These are phyloP conservation scores for Moesziomyces aphidis DNA, from an alignment of 1,284 basidiomycete species.

Conservation along the genomic window DNA sequence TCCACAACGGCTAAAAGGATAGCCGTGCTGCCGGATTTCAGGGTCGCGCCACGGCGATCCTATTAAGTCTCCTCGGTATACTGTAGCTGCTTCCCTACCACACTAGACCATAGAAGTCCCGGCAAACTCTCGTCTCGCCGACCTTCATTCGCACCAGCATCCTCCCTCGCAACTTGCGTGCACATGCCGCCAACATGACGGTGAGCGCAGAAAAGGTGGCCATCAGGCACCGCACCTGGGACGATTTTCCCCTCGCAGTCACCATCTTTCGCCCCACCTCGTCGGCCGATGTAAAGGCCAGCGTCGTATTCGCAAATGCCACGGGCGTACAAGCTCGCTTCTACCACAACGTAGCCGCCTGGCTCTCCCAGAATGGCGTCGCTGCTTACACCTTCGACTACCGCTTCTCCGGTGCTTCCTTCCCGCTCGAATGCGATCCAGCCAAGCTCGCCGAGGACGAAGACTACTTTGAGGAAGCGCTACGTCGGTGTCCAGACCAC, in stretches of 20 bases:
- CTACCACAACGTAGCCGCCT: slow-evolving; percentile 53
- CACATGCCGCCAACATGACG: slow-evolving; percentile 9
- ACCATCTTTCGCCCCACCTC: slow-evolving; percentile 43
- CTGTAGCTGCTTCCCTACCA: background rate
- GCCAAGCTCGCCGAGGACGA: slow-evolving; percentile 43
- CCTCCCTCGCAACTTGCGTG: background rate
- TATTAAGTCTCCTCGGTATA: too few relatives aligned
- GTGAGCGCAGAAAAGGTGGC: slow-evolving; percentile 16
- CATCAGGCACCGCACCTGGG: slow-evolving; percentile 25
- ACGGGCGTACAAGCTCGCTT: slow-evolving; percentile 56
- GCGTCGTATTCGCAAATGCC: slow-evolving; percentile 51
- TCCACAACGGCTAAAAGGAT: background rate
- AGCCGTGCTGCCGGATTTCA: background rate
- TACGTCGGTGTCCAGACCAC: slow-evolving; percentile 36
- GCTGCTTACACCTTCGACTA: slow-evolving; percentile 58
- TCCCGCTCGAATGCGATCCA: slow-evolving; percentile 45
- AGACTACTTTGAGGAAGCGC: slow-evolving; percentile 46
- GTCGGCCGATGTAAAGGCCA: slow-evolving; percentile 15
- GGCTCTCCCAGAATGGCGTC: slow-evolving; percentile 49
- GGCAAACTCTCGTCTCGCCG: background rate
- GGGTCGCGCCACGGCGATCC: background rate
- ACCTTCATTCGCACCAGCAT: background rate
- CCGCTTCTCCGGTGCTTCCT: slow-evolving; percentile 50
- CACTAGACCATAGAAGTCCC: too few relatives aligned
- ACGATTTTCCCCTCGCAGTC: slow-evolving; percentile 47